These are phyloP conservation scores for Fusarium sp. DNA, from an alignment of 2,329 filamentous ascomycete genomes.

Conservation along the genomic window DNA sequence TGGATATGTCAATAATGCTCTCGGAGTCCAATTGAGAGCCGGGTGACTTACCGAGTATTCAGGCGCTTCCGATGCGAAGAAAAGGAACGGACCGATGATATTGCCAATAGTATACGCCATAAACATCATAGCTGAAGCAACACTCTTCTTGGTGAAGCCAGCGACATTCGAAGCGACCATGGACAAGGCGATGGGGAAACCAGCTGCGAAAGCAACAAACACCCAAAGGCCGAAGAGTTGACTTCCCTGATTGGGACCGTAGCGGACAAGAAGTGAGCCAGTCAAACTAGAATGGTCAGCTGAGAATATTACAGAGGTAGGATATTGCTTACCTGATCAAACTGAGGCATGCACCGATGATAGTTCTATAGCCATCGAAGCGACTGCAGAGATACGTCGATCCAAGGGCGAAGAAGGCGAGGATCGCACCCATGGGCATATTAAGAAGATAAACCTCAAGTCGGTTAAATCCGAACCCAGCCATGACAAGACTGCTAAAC, in stretches of 20 bases:
- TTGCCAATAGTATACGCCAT: slow-evolving; percentile 39
- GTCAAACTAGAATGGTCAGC: slow-evolving; percentile 16
- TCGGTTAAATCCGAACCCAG: slow-evolving; percentile 37
- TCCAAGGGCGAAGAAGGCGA: slow-evolving; percentile 31
- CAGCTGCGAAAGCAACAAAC: slow-evolving; percentile 41
- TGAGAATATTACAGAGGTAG: fast-evolving
- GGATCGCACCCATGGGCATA: slow-evolving; percentile 39
- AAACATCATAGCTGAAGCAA: slow-evolving; percentile 42
- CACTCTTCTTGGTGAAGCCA: slow-evolving; percentile 42
- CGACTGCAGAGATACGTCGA: slow-evolving; percentile 39
- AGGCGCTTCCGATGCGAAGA: slow-evolving; percentile 36
- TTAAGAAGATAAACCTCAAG: slow-evolving; percentile 41
- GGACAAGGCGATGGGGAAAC: slow-evolving; percentile 33
- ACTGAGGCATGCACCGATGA: slow-evolving; percentile 31
- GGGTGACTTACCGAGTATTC: slow-evolving; percentile 32
- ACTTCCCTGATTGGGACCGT: slow-evolving; percentile 31
- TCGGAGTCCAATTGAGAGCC: fast-evolving
- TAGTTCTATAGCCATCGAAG: slow-evolving; percentile 33
- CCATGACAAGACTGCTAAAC: slow-evolving; percentile 44
- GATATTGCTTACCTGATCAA: slow-evolving; percentile 29
- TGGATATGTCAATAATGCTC: too few species aligned
- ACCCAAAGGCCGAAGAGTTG: slow-evolving; percentile 30
- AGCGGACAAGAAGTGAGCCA: slow-evolving; percentile 38
- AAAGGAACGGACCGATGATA: slow-evolving; percentile 41
- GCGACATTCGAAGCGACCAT: slow-evolving; percentile 41